phyloP scores from a whole-genome alignment of 352 stramenopile species.

The Globisporangium barbulae region DNA sequence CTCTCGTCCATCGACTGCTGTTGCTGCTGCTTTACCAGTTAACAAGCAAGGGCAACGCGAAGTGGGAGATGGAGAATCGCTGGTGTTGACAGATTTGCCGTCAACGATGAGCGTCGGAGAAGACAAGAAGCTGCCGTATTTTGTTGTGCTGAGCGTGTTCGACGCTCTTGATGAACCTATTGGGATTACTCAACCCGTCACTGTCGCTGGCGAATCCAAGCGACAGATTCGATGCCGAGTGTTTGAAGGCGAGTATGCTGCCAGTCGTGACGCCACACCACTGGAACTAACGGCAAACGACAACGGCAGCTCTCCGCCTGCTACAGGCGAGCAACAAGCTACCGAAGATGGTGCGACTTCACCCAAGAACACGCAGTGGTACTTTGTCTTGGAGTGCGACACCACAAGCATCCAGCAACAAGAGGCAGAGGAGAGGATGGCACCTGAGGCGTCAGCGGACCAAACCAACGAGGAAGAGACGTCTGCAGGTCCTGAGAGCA shows the following conservation, averaged over 20 bases:
- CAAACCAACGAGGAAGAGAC: not conserved
- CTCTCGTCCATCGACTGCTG: constrained; percentile 1
- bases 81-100: constrained; percentile 14
- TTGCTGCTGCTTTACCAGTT: not conserved
- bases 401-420: not conserved
- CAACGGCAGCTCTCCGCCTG: not conserved
- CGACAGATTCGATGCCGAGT: constrained; percentile 33
- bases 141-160: constrained; percentile 16
- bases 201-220: constrained; percentile 33
- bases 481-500: not conserved
- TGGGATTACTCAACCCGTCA: not conserved
- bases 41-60: constrained; percentile 6
- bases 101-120: constrained; percentile 10
- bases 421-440: not conserved
- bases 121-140: constrained; percentile 20
- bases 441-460: not conserved
- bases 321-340: not conserved
- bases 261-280: not conserved
- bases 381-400: constrained; percentile 17
- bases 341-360: not conserved
- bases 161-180: not conserved
- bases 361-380: constrained; percentile 18
- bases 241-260: constrained; percentile 28
- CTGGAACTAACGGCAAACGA: not conserved
- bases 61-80: not conserved